Evolutionary conservation across 768 basidiomycete genomes (phyloP).

Genomic region (Leccinum longicurvipes): DNA sequence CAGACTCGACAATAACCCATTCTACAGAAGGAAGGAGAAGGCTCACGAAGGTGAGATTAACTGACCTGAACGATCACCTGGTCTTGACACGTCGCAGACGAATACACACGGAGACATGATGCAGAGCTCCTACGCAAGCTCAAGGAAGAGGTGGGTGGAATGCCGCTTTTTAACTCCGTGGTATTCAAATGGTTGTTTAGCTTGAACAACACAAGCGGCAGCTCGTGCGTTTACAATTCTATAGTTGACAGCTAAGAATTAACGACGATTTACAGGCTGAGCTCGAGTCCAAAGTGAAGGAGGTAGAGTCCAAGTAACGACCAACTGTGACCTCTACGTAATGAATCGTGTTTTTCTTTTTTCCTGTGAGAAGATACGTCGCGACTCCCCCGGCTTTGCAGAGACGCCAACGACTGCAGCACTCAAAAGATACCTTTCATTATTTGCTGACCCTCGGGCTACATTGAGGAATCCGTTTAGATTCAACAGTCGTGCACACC

Average conservation of each 20-base stretch:
- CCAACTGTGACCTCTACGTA: background rate
- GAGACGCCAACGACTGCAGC: too few species aligned
- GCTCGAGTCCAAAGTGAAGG: conserved; percentile 29
- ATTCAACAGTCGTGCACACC: too few species aligned
- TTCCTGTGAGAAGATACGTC: too few species aligned
- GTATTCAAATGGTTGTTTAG: conserved; percentile 11
- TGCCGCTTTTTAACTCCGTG: too few species aligned
- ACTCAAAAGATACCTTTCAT: too few species aligned
- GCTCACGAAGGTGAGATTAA: conserved; percentile 55
- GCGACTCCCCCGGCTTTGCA: too few species aligned
- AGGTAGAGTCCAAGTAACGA: conserved; percentile 19
- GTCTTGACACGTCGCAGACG: conserved; percentile 41
- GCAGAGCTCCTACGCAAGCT: conserved; percentile 56
- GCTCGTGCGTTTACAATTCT: conserved; percentile 24
- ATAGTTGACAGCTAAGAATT: conserved; percentile 13
- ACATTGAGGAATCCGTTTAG: too few species aligned
- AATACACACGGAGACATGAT: conserved; percentile 62
- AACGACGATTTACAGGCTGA: conserved; percentile 22
- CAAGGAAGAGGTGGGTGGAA: conserved; percentile 45
- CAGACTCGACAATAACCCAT: background rate
- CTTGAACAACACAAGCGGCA: conserved; percentile 31
- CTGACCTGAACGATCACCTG: background rate
- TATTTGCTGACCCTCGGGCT: too few species aligned
- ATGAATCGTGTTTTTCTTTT: conserved; percentile 1
- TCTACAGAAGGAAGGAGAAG: conserved; percentile 65